Percentiles rank a stretch among this genome's conserved stretches.
Conservation (phyloP, 2,329 filamentous ascomycete species). For the Knufia fluminis region DNA sequence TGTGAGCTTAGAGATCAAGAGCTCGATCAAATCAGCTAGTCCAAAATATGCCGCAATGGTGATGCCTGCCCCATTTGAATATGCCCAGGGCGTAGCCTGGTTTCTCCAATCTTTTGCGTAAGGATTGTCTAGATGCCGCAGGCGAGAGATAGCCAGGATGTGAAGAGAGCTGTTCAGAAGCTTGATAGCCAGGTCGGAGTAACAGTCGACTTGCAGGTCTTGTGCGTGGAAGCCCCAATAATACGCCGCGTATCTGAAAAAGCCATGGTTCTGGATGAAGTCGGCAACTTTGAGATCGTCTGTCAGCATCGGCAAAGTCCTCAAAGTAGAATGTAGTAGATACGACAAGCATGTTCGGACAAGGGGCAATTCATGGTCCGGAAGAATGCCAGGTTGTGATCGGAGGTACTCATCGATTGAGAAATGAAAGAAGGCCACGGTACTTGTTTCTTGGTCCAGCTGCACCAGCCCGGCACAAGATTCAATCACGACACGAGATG, state of each 20-base stretch:
- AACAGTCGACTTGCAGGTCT: conserved; percentile 2
- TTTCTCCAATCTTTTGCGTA: conserved; percentile 13
- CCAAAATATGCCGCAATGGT: conserved; percentile 18
- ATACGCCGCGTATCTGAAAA: conserved; percentile 19
- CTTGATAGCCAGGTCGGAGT: conserved; percentile 14
- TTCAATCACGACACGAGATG: conserved; percentile 20
- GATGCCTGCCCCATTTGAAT: conserved; percentile 18
- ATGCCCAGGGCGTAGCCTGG: conserved; percentile 12
- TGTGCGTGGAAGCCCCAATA: conserved; percentile 20
- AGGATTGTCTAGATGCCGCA: conserved; percentile 13
- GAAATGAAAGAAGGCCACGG: conserved; percentile 29
- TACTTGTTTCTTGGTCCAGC: conserved; percentile 25
- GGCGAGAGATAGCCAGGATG: conserved; percentile 15
- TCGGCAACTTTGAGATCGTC: conserved; percentile 10
- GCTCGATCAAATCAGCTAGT: conserved; percentile 15
- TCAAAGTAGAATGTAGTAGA: conserved; percentile 12
- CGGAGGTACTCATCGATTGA: conserved; percentile 28
- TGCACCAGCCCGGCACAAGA: conserved; percentile 29
- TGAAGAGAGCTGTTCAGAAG: conserved; percentile 12
- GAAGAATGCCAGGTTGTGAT: conserved; percentile 27
- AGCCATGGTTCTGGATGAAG: conserved; percentile 12
- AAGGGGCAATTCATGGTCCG: conserved; percentile 24
- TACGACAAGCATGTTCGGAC: conserved; percentile 18
- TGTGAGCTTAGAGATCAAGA: conserved; percentile 15
- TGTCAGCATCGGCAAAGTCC: conserved; percentile 10